Evolutionary conservation across 1,284 basidiomycete genomes (phyloP), one percentile per base, ranked within the genome.

Genomic region (Wolfiporia cocos): DNA sequence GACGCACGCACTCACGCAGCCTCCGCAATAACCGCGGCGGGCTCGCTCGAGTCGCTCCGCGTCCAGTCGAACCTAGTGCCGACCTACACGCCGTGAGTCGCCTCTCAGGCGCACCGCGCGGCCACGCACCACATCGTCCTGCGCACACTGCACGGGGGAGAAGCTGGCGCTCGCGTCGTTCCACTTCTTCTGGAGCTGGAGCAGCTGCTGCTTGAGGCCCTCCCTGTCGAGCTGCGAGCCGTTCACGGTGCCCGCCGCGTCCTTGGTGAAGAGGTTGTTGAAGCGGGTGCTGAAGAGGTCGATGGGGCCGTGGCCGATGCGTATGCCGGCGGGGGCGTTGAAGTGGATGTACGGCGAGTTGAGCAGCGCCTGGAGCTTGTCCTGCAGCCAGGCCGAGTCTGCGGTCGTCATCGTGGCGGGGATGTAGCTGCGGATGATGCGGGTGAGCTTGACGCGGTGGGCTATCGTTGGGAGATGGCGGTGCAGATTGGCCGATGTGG

Each of bases 211-310:
- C 47, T 62, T 60, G 17, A 62, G 43, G 4, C 51, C 57, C 7
- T 51, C 58, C 19, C 49, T 44, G 47, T 57, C 59, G 28, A 59
- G 56, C 42, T 50, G 42, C 24, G 47, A 43, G 0, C 58, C 59
- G 4, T 42, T 49, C 9, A 61, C 54, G 41, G 47, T 37, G 18
- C 58, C 58, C 5, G 42, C 49, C 0, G 50, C 57, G 32, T 59
- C 57, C 19, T 38, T 20, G 11, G 59, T 51, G 50, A 58, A 57
- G 41, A 44, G 48, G 47, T 62, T 62, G 29, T 43, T 35, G 49
- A 57, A 62, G 35, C 54, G 51, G 2, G 54, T 62, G 51, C 53
- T 58, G 50, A 62, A 62, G 37, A 62, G 53, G 43, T 62, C 59
- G 49, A 62, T 50, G 19, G 59, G 59, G 21, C 59, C 59, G 15